Base-by-base conservation (phyloP, 306 rosid species). In the Geum urbanum region DNA sequence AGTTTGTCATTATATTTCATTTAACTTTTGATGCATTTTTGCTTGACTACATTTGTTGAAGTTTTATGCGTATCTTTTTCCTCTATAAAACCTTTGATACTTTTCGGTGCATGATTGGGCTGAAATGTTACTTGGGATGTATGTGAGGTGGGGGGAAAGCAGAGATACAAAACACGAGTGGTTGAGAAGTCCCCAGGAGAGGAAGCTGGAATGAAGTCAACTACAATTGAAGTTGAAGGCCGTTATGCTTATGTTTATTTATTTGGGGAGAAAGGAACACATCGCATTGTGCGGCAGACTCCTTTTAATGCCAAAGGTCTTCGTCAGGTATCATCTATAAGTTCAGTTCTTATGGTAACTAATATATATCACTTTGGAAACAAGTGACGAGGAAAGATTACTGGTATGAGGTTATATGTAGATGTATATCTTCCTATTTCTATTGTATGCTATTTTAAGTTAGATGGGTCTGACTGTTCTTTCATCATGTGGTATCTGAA, bases 101-200 rank as follows among this genome's bases (percentile, higher is more conserved):
- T 81, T 71, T 84, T 69, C 91, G 90, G 97, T 81, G 88, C 97
- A 92, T 97, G 98, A 92, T 76, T 92, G 97, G 97, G 97, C 97
- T 13, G 97, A 92, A 84, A 92, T 92, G 97, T 92, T 92, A 78
- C 94, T 92, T 70, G 86, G 98, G 82, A 92, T 92, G 98, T 90
- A 92, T 76, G 58, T 85, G 73, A 88, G 98, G 80, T 90, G 98
- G 98, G 89, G 87, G 78, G 98, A 92, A 80, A 90, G 73, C 97
- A 92, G 69, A 88, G 83, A 78, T 92, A 86, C 84, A 90, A 90
- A 81, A 82, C 98, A 59, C 86, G 86, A 80, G 86, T 90, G 71
- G 92, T 90, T 67, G 98, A 92, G 85, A 92, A 81, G 78, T 90
- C 98, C 66, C 79, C 74, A 0, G 97, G 98, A 75, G 98, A 92